A percentile compares a stretch with the other conserved stretches of the same genome.
These are phyloP conservation scores for Glycine soja DNA, from an alignment of 306 rosid species.

Conservation along the genomic window DNA sequence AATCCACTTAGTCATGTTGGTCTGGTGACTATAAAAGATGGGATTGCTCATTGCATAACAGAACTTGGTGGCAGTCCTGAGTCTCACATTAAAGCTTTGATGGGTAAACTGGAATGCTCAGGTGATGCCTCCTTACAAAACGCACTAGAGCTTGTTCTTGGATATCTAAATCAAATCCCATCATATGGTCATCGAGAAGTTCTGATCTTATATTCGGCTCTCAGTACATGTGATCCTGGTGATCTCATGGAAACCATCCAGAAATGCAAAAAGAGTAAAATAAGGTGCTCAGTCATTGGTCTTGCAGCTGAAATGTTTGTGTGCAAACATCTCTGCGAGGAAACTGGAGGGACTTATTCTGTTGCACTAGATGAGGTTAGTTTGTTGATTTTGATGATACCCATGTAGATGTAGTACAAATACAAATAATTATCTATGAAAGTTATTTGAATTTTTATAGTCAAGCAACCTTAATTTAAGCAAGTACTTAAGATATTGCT, in stretches of 20 bases:
- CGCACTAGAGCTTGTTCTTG: conserved; percentile 87
- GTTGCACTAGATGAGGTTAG: conserved; percentile 94
- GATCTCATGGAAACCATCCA: conserved; percentile 95
- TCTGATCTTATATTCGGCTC: conserved; percentile 83
- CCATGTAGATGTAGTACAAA: background rate
- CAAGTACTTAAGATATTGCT: conserved; percentile 18
- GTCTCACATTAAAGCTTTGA: conserved; percentile 84
- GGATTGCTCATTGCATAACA: conserved; percentile 77
- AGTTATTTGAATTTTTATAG: conserved; percentile 7
- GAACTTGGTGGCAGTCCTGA: conserved; percentile 99
- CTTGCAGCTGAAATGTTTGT: conserved; percentile 93
- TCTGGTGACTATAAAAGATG: conserved; percentile 83
- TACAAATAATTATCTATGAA: conserved; percentile 17
- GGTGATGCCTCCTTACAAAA: conserved; percentile 96
- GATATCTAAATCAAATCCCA: conserved; percentile 83
- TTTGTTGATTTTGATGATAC: conserved; percentile 34
- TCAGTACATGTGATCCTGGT: conserved; percentile 97
- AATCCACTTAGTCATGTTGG: conserved; percentile 97
- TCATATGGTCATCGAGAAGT: conserved; percentile 94
- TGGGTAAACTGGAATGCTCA: conserved; percentile 94
- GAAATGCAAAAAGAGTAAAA: conserved; percentile 84
- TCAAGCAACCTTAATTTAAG: conserved; percentile 9
- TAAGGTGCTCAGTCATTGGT: conserved; percentile 96
- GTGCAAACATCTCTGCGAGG: conserved; percentile 94
- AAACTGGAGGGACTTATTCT: conserved; percentile 86